Evolutionary conservation across 2,329 filamentous ascomycete genomes (phyloP).

Genomic region (Orbilia quercus): DNA sequence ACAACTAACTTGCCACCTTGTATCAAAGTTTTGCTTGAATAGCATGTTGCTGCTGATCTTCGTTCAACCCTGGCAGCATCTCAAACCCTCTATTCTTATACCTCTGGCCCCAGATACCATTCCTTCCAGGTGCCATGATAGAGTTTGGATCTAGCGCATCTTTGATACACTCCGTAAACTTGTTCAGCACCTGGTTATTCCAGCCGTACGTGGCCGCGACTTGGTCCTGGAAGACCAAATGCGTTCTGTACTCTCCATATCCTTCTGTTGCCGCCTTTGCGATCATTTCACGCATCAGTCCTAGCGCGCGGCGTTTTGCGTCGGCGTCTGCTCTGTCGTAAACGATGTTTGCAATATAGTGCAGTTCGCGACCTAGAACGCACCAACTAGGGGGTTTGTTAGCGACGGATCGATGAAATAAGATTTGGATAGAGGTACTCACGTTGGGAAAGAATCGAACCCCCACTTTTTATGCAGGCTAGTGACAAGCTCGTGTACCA

Average conservation of each 20-base stretch:
- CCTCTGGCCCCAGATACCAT: constrained; percentile 65
- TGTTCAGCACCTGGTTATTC: constrained; percentile 64
- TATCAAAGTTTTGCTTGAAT: constrained; percentile 22
- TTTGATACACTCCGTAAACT: constrained; percentile 66
- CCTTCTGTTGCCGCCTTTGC: constrained; percentile 64
- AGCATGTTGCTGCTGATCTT: background rate
- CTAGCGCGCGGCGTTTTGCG: constrained; percentile 62
- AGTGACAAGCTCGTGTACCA: constrained; percentile 65
- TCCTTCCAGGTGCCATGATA: constrained; percentile 66
- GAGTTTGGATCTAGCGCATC: constrained; percentile 66
- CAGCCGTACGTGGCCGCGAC: constrained; percentile 65
- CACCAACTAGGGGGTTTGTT: constrained; percentile 62
- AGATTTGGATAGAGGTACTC: constrained; percentile 6
- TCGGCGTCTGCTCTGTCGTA: constrained; percentile 66
- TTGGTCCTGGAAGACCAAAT: constrained; percentile 66
- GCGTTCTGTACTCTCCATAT: constrained; percentile 66
- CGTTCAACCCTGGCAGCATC: constrained; percentile 51
- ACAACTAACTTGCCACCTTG: background rate
- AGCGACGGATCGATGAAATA: background rate
- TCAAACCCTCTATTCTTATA: constrained; percentile 61
- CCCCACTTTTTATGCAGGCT: constrained; percentile 64
- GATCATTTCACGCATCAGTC: constrained; percentile 64
- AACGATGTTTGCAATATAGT: constrained; percentile 69
- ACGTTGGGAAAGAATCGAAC: constrained; percentile 67
- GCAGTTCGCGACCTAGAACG: constrained; percentile 69